Percentiles rank a stretch among this genome's conserved stretches.
Evolutionary conservation across 2,329 filamentous ascomycete genomes (phyloP).

Genomic region (Atkinsonella hypoxylon): DNA sequence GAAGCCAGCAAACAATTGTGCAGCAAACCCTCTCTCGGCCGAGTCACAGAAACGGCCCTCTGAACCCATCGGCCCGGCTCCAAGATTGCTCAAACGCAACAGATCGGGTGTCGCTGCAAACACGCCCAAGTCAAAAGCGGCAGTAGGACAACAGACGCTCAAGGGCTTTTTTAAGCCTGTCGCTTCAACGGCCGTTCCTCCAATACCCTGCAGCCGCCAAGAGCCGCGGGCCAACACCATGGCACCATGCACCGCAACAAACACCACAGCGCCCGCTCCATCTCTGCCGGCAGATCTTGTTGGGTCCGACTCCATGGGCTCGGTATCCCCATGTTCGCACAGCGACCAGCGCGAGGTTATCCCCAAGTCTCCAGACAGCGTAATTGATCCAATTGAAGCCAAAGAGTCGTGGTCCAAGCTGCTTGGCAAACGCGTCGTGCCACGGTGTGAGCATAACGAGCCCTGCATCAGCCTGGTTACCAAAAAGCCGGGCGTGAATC

Average conservation of each 20-base stretch:
- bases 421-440: slow-evolving; percentile 60
- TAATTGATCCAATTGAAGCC: slow-evolving; percentile 56
- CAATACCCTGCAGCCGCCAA: neutral
- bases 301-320: neutral
- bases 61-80: neutral
- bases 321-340: neutral
- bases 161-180: slow-evolving; percentile 66
- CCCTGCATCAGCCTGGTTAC: slow-evolving; percentile 74
- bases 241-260: neutral
- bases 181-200: slow-evolving; percentile 3
- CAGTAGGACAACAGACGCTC: slow-evolving; percentile 42
- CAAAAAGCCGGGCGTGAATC: slow-evolving; percentile 82
- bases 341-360: neutral
- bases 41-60: slow-evolving; percentile 1
- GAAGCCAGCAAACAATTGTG: neutral
- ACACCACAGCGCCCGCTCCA: neutral
- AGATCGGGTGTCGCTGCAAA: slow-evolving; percentile 13
- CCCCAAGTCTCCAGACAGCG: slow-evolving; percentile 21
- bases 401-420: slow-evolving; percentile 82
- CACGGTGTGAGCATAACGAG: slow-evolving; percentile 79
- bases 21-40: neutral
- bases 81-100: slow-evolving; percentile 14
- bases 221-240: neutral
- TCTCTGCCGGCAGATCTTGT: neutral
- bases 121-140: slow-evolving; percentile 20